These are phyloP conservation scores for Gossypium thurberi DNA, from an alignment of 345 rosid genomes.

Conservation along the genomic window DNA sequence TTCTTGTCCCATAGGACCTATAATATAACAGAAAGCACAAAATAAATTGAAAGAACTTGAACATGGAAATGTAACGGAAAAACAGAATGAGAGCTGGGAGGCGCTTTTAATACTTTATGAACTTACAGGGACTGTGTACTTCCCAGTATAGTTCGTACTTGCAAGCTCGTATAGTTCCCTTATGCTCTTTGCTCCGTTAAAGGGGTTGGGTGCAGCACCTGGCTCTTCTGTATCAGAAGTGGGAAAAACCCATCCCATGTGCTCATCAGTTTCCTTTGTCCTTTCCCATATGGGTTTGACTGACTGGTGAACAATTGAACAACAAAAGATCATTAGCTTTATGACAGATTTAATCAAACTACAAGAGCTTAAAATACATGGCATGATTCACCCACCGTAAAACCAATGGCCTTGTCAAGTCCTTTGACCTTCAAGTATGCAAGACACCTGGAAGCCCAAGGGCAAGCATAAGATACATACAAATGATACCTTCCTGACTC, in stretches of 20 bases:
- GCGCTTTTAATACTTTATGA: background rate
- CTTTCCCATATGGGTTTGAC: constrained; percentile 82
- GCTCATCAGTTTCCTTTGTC: constrained; percentile 74
- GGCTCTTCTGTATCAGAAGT: constrained; percentile 14
- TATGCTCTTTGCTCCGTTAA: constrained; percentile 67
- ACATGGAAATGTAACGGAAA: constrained; percentile 11
- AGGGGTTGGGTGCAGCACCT: constrained; percentile 70
- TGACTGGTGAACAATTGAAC: constrained; percentile 40
- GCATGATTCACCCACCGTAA: constrained; percentile 49
- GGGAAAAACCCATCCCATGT: constrained; percentile 87
- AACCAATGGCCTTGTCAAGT: constrained; percentile 65
- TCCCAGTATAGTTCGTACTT: constrained; percentile 63
- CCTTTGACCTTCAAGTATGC: constrained; percentile 81
- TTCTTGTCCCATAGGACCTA: constrained; percentile 61
- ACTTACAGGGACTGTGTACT: constrained; percentile 89
- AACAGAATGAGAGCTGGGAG: background rate
- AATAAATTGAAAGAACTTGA: background rate
- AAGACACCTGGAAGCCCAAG: background rate
- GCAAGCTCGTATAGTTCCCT: constrained; percentile 83
- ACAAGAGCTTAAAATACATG: background rate
- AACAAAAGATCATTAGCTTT: background rate
- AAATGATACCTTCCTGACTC: constrained; percentile 92
- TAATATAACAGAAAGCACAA: constrained; percentile 13
- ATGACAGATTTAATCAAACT: background rate
- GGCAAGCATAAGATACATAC: constrained; percentile 31